Evolutionary conservation across 148 eudicot genomes (phyloP), one percentile per base, ranked within the genome.

Genomic region (Pouteria glomerata): DNA sequence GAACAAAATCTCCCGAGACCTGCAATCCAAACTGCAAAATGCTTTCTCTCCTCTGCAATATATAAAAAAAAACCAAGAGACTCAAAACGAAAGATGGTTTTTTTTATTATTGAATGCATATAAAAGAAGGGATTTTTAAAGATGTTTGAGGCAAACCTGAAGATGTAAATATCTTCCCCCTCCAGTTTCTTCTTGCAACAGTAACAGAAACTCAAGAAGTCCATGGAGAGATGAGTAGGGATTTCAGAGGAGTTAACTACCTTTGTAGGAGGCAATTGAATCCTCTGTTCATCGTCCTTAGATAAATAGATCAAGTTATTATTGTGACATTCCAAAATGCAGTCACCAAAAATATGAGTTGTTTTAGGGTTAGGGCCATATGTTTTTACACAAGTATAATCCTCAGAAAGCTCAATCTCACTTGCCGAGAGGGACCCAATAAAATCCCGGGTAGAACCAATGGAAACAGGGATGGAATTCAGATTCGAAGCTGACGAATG

Each of bases 361-460:
- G 88, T 86, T 82, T 87, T 89, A 5, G 97, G 88, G 75, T 90
- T 86, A 6, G 98, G 92, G 52, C 98, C 98, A 76, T 80, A 90
- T 63, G 85, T 84, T 68, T 77, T 94, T 13, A 94, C 96, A 84
- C 98, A 83, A 0, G 98, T 94, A 81, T 94, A 94, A 68, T 94
- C 93, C 85, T 94, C 98, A 52, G 96, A 94, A 70, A 86, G 97
- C 82, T 91, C 98, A 75, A 91, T 94, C 82, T 91, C 97, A 73
- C 87, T 84, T 41, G 92, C 81, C 3, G 91, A 80, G 63, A 90
- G 81, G 47, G 90, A 76, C 45, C 86, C 86, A 66, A 82, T 59
- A 48, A 84, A 66, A 55, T 68, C 80, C 60, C 55, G 76, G 74
- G 78, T 66, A 66, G 69, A 66, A 33, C 72, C 69, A 65, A 55